phyloP scores from a whole-genome alignment of 2,329 filamentous ascomycete species.

The Hypoxylon sp. region DNA sequence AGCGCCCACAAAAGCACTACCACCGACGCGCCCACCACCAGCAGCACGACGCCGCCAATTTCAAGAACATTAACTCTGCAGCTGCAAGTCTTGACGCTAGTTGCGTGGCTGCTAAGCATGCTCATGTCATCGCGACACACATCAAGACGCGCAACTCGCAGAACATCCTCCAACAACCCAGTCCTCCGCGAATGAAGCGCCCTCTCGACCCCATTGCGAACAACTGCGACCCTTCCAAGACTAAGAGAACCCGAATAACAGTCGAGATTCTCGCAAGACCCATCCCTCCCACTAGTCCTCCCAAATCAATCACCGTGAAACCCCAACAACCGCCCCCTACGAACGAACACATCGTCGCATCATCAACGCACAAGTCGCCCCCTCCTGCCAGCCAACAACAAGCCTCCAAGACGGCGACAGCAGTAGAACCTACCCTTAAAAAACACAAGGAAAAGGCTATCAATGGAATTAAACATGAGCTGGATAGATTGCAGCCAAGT shows the following conservation, averaged over 20 bases:
- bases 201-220: slow-evolving; percentile 62
- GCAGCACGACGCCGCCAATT: slow-evolving; percentile 22
- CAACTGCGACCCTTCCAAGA: slow-evolving; percentile 62
- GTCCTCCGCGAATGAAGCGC: slow-evolving; percentile 64
- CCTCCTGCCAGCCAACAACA: slow-evolving; percentile 45
- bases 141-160: slow-evolving; percentile 47
- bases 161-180: slow-evolving; percentile 55
- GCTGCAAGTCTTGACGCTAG: slow-evolving; percentile 32
- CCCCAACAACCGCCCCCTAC: slow-evolving; percentile 43
- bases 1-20: slow-evolving; percentile 44
- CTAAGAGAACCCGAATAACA: slow-evolving; percentile 67
- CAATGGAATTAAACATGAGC: slow-evolving; percentile 74
- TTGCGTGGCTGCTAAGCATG: slow-evolving; percentile 44
- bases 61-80: slow-evolving; percentile 24
- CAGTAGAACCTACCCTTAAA: slow-evolving; percentile 55
- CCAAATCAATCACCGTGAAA: slow-evolving; percentile 50
- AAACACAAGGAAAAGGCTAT: slow-evolving; percentile 71
- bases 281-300: slow-evolving; percentile 45
- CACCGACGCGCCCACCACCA: slow-evolving; percentile 41
- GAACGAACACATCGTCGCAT: slow-evolving; percentile 45
- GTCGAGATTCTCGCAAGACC: slow-evolving; percentile 65
- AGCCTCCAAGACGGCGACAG: slow-evolving; percentile 48
- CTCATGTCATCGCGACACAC: slow-evolving; percentile 45
- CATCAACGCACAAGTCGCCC: slow-evolving; percentile 45
- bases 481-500: slow-evolving; percentile 69